A percentile compares a stretch with the other conserved stretches of the same genome.
phyloP scores from a whole-genome alignment of 371 early-diverging fungal species.

The Mucor piriformis region DNA sequence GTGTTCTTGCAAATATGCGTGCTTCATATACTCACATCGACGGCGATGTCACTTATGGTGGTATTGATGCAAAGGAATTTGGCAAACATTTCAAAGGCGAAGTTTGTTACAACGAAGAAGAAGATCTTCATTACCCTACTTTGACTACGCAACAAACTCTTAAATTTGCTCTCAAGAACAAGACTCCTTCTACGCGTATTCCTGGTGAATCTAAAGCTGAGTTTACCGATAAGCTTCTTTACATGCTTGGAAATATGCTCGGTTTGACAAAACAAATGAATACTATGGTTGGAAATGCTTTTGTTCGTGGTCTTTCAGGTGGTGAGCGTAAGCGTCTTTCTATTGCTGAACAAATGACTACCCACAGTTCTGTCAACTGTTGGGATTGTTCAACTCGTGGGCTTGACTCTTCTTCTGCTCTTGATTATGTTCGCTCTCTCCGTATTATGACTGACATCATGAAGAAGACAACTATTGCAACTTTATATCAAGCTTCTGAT shows the following conservation, averaged over 20 bases:
- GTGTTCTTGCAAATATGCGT: constrained; percentile 68
- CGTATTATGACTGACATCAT: constrained; percentile 67
- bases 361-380: constrained; percentile 72
- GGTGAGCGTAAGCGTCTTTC: constrained; percentile 89
- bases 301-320: constrained; percentile 81
- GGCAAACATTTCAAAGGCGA: constrained; percentile 60
- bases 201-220: constrained; percentile 43
- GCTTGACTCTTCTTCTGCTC: constrained; percentile 90
- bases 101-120: constrained; percentile 72
- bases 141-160: constrained; percentile 72
- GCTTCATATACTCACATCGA: constrained; percentile 57
- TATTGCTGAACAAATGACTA: constrained; percentile 87
- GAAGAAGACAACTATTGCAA: constrained; percentile 59
- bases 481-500: constrained; percentile 71
- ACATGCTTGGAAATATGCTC: constrained; percentile 68
- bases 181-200: constrained; percentile 64
- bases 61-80: constrained; percentile 64
- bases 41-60: constrained; percentile 66
- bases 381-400: constrained; percentile 92
- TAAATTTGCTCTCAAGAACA: constrained; percentile 64
- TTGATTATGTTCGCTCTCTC: constrained; percentile 74
- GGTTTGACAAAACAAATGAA: constrained; percentile 76
- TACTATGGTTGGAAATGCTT: constrained; percentile 84
- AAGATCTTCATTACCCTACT: constrained; percentile 74
- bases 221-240: constrained; percentile 51